A percentile compares a stretch with the other conserved stretches of the same genome.
These are phyloP conservation scores for Suillus tomentosus DNA, from an alignment of 768 basidiomycete species.

Conservation along the genomic window DNA sequence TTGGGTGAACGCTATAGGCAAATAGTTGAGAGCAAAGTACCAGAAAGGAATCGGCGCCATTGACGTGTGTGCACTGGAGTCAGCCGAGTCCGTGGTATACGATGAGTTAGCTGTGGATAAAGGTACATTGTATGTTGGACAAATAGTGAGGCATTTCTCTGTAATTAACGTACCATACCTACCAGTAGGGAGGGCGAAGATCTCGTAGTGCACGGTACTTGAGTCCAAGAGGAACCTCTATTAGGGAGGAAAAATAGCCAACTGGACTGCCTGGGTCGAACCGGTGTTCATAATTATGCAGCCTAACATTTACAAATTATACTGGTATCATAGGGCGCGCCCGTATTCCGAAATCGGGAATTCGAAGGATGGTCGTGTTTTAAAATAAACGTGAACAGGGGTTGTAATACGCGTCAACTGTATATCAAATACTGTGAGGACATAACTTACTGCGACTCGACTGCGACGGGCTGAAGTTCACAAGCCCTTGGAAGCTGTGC, in stretches of 20 bases:
- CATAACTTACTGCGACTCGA: not conserved
- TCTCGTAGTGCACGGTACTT: not conserved
- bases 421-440: not conserved
- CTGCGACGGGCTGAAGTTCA: not conserved
- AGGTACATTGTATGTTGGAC: no score
- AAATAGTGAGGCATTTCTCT: no score
- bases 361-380: not conserved
- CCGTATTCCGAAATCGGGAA: not conserved
- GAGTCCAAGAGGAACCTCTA: not conserved
- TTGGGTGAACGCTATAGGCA: no score
- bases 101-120: no score
- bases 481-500: not conserved
- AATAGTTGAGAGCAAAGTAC: no score
- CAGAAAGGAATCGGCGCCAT: no score
- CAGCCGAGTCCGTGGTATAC: no score
- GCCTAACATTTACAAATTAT: not conserved
- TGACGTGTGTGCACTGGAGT: no score
- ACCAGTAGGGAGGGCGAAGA: not conserved
- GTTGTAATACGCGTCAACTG: not conserved
- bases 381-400: not conserved
- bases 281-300: not conserved
- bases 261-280: not conserved
- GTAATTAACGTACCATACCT: no score
- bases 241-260: not conserved
- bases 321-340: not conserved